These are phyloP conservation scores for Colletotrichum scovillei DNA, from an alignment of 2,329 filamentous ascomycete genomes.

Conservation along the genomic window DNA sequence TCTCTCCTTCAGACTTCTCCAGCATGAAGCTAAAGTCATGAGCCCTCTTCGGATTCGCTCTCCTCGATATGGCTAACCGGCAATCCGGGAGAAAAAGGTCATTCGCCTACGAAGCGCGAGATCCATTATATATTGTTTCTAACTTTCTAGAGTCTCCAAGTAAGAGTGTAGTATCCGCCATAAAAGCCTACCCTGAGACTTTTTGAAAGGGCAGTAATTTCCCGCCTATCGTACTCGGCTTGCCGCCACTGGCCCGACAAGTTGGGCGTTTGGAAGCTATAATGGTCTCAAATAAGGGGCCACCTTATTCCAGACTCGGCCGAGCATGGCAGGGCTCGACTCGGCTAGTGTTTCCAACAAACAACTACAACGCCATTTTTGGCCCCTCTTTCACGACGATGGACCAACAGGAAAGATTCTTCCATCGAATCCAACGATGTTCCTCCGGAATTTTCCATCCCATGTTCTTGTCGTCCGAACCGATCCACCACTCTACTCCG, in stretches of 20 bases:
- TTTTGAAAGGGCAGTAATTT: neutral
- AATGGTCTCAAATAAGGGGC: slow-evolving; percentile 8
- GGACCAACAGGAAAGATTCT: slow-evolving; percentile 13
- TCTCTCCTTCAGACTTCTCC: neutral
- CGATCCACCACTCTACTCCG: neutral
- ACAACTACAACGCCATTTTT: slow-evolving; percentile 13
- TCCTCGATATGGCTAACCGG: neutral
- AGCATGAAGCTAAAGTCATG: neutral
- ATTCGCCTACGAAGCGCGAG: neutral
- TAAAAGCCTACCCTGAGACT: neutral
- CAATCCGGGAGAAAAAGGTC: neutral
- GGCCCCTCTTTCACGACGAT: slow-evolving; percentile 11
- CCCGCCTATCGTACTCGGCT: neutral
- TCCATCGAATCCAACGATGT: neutral
- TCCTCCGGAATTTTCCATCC: neutral
- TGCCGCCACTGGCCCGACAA: neutral
- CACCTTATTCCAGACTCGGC: slow-evolving; percentile 19
- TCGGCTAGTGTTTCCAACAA: slow-evolving; percentile 27
- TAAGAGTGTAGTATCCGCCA: neutral
- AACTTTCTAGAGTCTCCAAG: neutral
- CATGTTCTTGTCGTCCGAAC: neutral
- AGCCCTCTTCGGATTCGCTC: neutral
- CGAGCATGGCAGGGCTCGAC: slow-evolving; percentile 10
- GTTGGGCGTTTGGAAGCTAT: neutral
- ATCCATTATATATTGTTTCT: neutral